phyloP scores from a whole-genome alignment of 2,329 filamentous ascomycete species.

The Hypoxylon sp. region DNA sequence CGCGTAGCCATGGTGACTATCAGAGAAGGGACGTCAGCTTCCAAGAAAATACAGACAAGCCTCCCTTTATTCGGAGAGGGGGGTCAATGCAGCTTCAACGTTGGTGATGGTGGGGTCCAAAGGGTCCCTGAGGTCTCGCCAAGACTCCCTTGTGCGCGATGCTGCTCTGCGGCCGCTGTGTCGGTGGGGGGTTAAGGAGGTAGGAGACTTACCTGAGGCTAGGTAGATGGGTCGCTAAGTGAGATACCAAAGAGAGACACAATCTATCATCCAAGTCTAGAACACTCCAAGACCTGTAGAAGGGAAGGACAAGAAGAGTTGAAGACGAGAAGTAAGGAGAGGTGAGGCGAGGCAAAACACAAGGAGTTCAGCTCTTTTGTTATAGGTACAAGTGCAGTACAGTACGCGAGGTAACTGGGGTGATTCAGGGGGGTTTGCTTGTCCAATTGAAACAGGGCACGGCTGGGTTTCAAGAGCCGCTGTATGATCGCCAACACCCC shows the following conservation, averaged over 20 bases:
- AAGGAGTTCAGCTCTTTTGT: not conserved
- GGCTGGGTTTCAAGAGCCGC: slow-evolving; percentile 32
- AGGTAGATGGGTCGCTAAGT: not conserved
- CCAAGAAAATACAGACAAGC: slow-evolving; percentile 1
- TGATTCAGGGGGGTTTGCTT: slow-evolving; percentile 16
- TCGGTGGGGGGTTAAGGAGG: no score
- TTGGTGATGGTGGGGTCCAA: slow-evolving; percentile 4
- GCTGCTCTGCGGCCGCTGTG: slow-evolving; percentile 1
- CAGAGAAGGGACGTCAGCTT: not conserved
- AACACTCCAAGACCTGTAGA: not conserved
- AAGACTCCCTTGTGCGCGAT: slow-evolving; percentile 21
- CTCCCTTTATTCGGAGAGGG: slow-evolving; percentile 7
- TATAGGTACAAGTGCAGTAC: slow-evolving; percentile 3
- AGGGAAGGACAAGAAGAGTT: not conserved
- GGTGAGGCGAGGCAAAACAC: not conserved
- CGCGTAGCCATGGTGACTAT: slow-evolving; percentile 59
- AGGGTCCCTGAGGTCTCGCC: slow-evolving; percentile 4
- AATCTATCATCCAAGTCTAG: not conserved
- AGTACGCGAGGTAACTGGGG: slow-evolving; percentile 6
- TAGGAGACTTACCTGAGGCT: no score
- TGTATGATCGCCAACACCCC: slow-evolving; percentile 26
- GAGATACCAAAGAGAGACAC: not conserved
- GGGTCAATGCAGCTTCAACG: slow-evolving; percentile 20
- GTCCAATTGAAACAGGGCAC: slow-evolving; percentile 30
- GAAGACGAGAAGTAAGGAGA: not conserved